phyloP scores from a whole-genome alignment of 2,329 filamentous ascomycete genomes.

The Pleoardoris graminearum region DNA sequence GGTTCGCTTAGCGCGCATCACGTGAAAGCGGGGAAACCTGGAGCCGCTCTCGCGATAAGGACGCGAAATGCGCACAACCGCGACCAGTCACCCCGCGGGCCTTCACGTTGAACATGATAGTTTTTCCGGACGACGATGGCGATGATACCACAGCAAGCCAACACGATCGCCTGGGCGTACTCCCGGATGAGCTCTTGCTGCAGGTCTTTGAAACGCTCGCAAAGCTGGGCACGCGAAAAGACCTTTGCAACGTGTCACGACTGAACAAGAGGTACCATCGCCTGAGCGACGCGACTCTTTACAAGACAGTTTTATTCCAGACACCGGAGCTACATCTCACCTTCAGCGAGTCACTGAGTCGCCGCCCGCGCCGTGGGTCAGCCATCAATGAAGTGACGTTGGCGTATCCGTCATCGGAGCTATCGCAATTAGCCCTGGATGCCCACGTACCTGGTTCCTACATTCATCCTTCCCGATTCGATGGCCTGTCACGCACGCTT shows the following conservation, averaged over 20 bases:
- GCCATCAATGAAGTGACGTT: conserved; percentile 38
- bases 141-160: background rate
- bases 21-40: conserved; percentile 2
- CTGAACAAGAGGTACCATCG: conserved; percentile 36
- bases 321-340: conserved; percentile 38
- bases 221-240: conserved; percentile 25
- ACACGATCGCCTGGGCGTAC: conserved; percentile 21
- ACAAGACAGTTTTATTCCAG: conserved; percentile 38
- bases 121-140: conserved; percentile 9
- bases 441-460: conserved; percentile 31
- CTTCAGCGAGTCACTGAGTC: conserved; percentile 38
- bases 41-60: background rate
- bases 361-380: conserved; percentile 37
- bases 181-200: conserved; percentile 39
- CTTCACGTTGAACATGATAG: conserved; percentile 5
- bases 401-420: conserved; percentile 36
- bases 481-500: conserved; percentile 35
- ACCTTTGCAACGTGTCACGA: conserved; percentile 34
- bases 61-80: background rate
- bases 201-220: conserved; percentile 36
- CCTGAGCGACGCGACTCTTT: conserved; percentile 36
- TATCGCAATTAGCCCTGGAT: conserved; percentile 35
- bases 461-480: conserved; percentile 29
- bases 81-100: background rate
- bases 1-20: background rate